Evolutionary conservation across 1,284 basidiomycete genomes (phyloP).

Genomic region (Marasmius oreades): DNA sequence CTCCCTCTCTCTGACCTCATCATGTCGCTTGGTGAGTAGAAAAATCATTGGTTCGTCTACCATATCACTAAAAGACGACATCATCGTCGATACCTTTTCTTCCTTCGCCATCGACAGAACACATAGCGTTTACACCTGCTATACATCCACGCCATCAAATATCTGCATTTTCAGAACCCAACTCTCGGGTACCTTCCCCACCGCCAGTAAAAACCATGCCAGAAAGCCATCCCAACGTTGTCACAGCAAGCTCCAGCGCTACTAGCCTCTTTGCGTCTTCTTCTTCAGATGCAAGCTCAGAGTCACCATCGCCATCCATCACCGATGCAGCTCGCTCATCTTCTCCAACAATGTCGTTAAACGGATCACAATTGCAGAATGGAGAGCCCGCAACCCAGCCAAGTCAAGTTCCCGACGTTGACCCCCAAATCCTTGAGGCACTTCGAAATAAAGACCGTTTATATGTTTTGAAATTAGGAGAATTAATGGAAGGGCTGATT

Average conservation of each 20-base stretch:
- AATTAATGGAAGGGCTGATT: slow-evolving; percentile 76
- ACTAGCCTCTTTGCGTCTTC: slow-evolving; percentile 14
- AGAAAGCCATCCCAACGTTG: slow-evolving; percentile 8
- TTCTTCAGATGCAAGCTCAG: slow-evolving; percentile 5
- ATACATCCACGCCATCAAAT: slow-evolving; percentile 3
- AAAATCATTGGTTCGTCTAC: background rate
- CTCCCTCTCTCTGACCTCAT: slow-evolving; percentile 1
- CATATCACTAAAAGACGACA: slow-evolving; percentile 11
- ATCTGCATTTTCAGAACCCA: slow-evolving; percentile 15
- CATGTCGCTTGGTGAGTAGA: slow-evolving; percentile 17
- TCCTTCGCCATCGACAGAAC: slow-evolving; percentile 6
- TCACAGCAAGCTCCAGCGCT: slow-evolving; percentile 19
- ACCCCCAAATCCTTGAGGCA: slow-evolving; percentile 78
- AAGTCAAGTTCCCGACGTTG: slow-evolving; percentile 44
- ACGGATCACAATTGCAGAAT: slow-evolving; percentile 1
- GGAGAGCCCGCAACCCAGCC: slow-evolving; percentile 15
- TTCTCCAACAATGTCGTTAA: slow-evolving; percentile 11
- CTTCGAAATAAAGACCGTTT: slow-evolving; percentile 80
- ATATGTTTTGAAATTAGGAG: slow-evolving; percentile 79
- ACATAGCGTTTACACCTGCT: slow-evolving; percentile 9
- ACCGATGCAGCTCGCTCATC: slow-evolving; percentile 12
- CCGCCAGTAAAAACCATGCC: slow-evolving; percentile 16
- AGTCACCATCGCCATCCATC: slow-evolving; percentile 17
- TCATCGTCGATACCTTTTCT: slow-evolving; percentile 5
- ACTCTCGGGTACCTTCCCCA: slow-evolving; percentile 13